Evolutionary conservation across 1,284 basidiomycete species (phyloP).

Genomic region (Butyriboletus appendiculatus): DNA sequence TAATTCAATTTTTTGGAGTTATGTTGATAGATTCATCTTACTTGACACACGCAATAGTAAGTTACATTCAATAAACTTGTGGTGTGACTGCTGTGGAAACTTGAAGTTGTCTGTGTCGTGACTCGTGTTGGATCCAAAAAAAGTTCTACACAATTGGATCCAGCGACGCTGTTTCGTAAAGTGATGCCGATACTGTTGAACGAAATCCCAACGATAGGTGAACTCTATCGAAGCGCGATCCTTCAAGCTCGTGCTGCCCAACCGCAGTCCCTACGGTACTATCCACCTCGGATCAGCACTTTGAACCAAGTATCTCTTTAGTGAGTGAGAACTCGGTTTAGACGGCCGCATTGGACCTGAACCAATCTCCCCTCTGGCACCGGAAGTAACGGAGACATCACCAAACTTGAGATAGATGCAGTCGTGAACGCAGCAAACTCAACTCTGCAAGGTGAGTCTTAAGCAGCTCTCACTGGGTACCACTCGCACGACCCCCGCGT

Average conservation of each 20-base stretch:
- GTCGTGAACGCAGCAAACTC: constrained; percentile 91
- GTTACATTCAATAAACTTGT: too few species aligned
- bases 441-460: constrained; percentile 60
- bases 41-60: background rate
- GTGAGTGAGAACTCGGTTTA: constrained; percentile 43
- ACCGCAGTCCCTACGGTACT: constrained; percentile 23
- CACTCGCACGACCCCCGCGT: background rate
- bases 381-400: constrained; percentile 76
- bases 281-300: constrained; percentile 38
- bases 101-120: too few species aligned
- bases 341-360: background rate
- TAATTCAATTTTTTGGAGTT: constrained; percentile 1
- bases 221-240: constrained; percentile 45
- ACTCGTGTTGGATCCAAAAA: too few species aligned
- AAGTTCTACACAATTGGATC: background rate
- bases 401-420: constrained; percentile 67
- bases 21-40: background rate
- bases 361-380: background rate
- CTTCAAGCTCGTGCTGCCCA: constrained; percentile 32
- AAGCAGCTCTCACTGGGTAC: background rate
- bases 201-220: constrained; percentile 52
- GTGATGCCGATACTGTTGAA: constrained; percentile 40
- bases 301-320: constrained; percentile 59
- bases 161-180: constrained; percentile 4
- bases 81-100: too few species aligned